Evolutionary conservation across 768 basidiomycete species (phyloP), one percentile per base, ranked within the genome.

Genomic region (Boletus fagicola): DNA sequence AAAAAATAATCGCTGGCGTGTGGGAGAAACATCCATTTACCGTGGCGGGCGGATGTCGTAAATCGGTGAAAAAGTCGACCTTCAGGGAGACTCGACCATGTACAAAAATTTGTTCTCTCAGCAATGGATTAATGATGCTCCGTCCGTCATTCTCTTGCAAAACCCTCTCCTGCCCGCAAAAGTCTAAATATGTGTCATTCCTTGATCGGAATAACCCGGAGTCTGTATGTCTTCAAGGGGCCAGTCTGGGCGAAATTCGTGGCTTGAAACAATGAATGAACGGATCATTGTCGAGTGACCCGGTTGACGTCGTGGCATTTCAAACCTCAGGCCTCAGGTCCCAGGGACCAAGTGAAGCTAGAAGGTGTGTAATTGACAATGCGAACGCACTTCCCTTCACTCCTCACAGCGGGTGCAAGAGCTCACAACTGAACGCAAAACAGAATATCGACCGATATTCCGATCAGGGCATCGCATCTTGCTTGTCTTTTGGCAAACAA

Each of bases 131-230:
- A 7, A 28, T 22, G 24, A 50, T 31, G 44, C 2, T 44, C n/a
- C 46, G 22, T 47, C 45, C 50, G 35, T n/a, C 18, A 16, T 33
- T 43, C 36, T 35, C 30, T 28, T 31, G 16, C 39, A 10, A 40
- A 20, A 20, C 15, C 40, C 11, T 28, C 6, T 9, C 26, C 8
- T 6, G 35, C 39, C 35, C 46, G 43, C 54, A 40, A 66, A 65
- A 65, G 60, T 58, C 55, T 62, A 56, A 65, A 56, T 57, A 60
- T 59, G 61, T 64, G 57, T 65, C 64, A 57, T 53, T 22, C 28
- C 35, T 65, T 52, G 57, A 56, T 58, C 56, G 47, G 57, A 30
- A 18, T 10, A 15, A 22, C 20, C 22, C 52, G 46, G 56, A 30
- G n/a, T 20, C 52, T 22, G 38, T 51, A 22, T 38, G 33, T n/a